Percentiles rank a stretch among this genome's conserved stretches.
phyloP scores from a whole-genome alignment of 768 basidiomycete genomes.

The Mycena olivaceomarginata region DNA sequence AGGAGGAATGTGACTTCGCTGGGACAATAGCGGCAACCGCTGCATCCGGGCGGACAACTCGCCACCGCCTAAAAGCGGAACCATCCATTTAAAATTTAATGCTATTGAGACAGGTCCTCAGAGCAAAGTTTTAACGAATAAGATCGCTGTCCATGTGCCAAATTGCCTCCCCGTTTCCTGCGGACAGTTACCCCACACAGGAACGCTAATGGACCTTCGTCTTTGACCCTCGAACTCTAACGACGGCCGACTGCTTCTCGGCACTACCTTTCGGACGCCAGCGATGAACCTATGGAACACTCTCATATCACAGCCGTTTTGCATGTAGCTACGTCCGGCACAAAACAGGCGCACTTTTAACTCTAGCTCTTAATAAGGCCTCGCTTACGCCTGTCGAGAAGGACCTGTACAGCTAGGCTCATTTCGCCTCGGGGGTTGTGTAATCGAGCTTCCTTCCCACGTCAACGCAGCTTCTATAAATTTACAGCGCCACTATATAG shows the following conservation, averaged over 20 bases:
- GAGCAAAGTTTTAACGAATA: slow-evolving; percentile 33
- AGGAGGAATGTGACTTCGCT: too few species aligned
- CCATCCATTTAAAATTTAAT: slow-evolving; percentile 23
- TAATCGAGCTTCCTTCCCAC: slow-evolving; percentile 39
- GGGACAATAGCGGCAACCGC: neutral
- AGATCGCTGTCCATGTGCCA: slow-evolving; percentile 37
- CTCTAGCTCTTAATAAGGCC: slow-evolving; percentile 35
- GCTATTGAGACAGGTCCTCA: slow-evolving; percentile 23
- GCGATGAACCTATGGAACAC: neutral
- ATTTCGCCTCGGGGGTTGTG: slow-evolving; percentile 32
- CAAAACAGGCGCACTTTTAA: slow-evolving; percentile 27
- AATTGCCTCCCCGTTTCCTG: slow-evolving; percentile 29
- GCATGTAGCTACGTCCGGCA: neutral
- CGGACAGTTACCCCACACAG: slow-evolving; percentile 11
- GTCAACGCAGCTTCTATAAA: slow-evolving; percentile 35
- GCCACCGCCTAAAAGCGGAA: slow-evolving; percentile 14
- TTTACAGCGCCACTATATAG: slow-evolving; percentile 35
- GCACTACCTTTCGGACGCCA: neutral
- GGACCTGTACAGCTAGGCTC: neutral
- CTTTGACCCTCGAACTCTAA: slow-evolving; percentile 13
- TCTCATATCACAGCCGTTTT: slow-evolving; percentile 3
- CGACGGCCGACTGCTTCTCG: neutral
- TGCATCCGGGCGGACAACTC: slow-evolving; percentile 12
- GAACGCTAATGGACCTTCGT: slow-evolving; percentile 3
- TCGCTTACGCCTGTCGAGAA: slow-evolving; percentile 19